A percentile compares a stretch with the other conserved stretches of the same genome.
Conservation (phyloP, 163 green algal genomes). For the Trebouxiophyceae sp. region DNA sequence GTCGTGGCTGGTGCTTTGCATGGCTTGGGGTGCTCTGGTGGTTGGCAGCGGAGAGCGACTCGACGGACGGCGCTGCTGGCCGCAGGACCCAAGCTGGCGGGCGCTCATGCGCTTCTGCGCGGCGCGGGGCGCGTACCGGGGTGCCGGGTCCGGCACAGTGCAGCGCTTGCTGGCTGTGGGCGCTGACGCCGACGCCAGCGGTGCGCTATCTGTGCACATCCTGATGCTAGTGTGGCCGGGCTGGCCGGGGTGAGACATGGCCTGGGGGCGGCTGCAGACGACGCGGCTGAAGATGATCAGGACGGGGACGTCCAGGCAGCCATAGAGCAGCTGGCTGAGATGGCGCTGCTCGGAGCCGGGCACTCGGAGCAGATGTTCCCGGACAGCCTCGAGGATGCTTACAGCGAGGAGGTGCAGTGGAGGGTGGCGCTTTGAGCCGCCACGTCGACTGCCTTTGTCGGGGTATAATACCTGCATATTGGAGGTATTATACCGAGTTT, state of each 20-base stretch:
- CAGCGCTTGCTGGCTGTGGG: slow-evolving; percentile 1
- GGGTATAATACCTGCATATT: too few species aligned
- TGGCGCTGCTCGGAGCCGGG: slow-evolving; percentile 48
- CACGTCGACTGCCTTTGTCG: too few species aligned
- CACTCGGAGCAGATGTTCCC: slow-evolving; percentile 26
- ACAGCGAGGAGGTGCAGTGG: slow-evolving; percentile 35
- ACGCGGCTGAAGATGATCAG: not conserved
- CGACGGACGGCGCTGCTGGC: too few species aligned
- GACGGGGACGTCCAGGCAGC: slow-evolving; percentile 15
- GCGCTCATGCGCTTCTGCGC: slow-evolving; percentile 43
- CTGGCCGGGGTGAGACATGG: too few species aligned
- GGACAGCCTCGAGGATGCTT: slow-evolving; percentile 29
- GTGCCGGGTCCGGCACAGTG: slow-evolving; percentile 24
- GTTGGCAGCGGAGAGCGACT: too few species aligned
- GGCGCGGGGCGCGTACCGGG: slow-evolving; percentile 30
- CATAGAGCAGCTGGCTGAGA: slow-evolving; percentile 37
- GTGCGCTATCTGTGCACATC: too few species aligned
- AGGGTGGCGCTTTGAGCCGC: slow-evolving; percentile 28
- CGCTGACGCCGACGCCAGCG: not conserved
- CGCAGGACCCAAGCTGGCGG: slow-evolving; percentile 47
- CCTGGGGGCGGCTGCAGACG: not conserved
- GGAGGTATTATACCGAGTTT: too few species aligned
- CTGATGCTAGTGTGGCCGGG: too few species aligned
- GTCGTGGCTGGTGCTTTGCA: too few species aligned
- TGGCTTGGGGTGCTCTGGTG: too few species aligned